These are phyloP conservation scores for Luffa aegyptiaca DNA, from an alignment of 306 rosid species.

Conservation along the genomic window DNA sequence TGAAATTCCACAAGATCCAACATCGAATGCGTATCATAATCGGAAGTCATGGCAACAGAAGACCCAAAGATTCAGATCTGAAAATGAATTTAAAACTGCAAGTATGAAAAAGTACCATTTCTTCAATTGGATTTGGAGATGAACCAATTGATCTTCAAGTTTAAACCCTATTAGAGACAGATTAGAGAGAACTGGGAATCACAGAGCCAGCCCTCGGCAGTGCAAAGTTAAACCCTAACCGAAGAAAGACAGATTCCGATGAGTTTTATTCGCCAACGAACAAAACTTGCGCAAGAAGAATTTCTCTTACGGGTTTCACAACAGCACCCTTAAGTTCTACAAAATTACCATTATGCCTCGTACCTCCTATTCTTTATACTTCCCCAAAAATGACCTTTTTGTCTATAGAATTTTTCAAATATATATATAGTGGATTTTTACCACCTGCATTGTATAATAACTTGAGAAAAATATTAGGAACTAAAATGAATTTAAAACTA, in stretches of 20 bases:
- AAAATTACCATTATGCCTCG: neutral
- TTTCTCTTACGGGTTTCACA: neutral
- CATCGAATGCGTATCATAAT: neutral
- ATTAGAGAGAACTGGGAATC: neutral
- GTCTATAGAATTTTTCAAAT: neutral
- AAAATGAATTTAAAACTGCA: neutral
- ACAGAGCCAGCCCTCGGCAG: neutral
- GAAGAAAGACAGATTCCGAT: neutral
- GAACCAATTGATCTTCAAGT: neutral
- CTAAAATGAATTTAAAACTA: no score
- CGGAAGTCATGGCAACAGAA: neutral
- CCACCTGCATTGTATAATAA: no score
- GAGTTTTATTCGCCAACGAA: neutral
- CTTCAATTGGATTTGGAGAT: constrained; percentile 7
- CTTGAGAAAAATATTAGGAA: no score
- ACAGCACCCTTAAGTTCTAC: neutral
- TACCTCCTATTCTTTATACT: no score
- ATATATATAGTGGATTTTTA: no score
- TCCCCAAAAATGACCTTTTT: neutral
- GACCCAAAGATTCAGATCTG: constrained; percentile 5
- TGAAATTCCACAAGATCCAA: constrained; percentile 16
- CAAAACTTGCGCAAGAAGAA: neutral
- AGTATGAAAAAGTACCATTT: constrained; percentile 3
- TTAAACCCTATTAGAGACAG: neutral
- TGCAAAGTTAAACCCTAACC: neutral